Conservation (phyloP, 768 basidiomycete species). For the Podaxis sp. region DNA sequence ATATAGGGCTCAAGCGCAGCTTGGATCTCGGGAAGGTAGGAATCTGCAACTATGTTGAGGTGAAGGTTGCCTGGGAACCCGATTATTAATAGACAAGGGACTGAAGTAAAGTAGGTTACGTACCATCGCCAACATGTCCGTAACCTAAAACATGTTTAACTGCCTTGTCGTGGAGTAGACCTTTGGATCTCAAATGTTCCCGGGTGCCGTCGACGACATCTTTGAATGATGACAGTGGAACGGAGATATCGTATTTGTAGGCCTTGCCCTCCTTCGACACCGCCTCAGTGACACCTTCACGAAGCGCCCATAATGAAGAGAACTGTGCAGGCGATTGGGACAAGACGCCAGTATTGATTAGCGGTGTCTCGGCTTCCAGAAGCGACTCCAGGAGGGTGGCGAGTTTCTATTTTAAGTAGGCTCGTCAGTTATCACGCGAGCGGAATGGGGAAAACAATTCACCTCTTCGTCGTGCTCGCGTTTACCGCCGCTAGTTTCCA, state of each 20-base stretch:
- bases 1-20: constrained; percentile 91
- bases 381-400: constrained; percentile 73
- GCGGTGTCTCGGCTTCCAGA: constrained; percentile 65
- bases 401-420: constrained; percentile 68
- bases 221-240: constrained; percentile 86
- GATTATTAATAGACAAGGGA: constrained; percentile 2
- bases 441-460: constrained; percentile 11
- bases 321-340: constrained; percentile 92
- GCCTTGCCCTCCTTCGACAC: constrained; percentile 91
- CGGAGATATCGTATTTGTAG: constrained; percentile 96
- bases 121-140: constrained; percentile 96
- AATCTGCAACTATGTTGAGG: constrained; percentile 82
- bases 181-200: constrained; percentile 66
- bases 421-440: neutral
- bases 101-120: constrained; percentile 23
- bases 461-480: constrained; percentile 95
- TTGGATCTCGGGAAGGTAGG: constrained; percentile 82
- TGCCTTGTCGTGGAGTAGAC: constrained; percentile 65
- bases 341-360: constrained; percentile 88
- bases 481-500: constrained; percentile 93
- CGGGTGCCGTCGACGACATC: constrained; percentile 80
- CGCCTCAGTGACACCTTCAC: constrained; percentile 91
- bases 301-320: constrained; percentile 84
- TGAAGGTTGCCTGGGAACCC: constrained; percentile 78
- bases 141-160: constrained; percentile 90